A percentile compares a stretch with the other conserved stretches of the same genome.
phyloP scores from a whole-genome alignment of 352 stramenopile species.

The Pythium phragmitis region DNA sequence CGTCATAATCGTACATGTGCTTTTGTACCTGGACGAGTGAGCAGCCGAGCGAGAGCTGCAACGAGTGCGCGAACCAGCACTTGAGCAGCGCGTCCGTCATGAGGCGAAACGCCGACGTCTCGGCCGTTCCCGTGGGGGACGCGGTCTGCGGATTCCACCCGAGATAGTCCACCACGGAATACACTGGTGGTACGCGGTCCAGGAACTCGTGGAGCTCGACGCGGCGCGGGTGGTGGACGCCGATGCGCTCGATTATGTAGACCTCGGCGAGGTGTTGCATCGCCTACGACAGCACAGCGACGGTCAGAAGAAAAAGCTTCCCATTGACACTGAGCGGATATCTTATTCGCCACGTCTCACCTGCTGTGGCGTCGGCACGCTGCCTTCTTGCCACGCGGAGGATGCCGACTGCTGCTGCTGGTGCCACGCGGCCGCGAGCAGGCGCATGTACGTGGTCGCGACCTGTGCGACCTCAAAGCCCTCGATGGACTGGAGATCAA shows the following conservation, averaged over 20 bases:
- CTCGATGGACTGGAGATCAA: conserved; percentile 62
- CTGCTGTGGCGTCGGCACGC: conserved; percentile 47
- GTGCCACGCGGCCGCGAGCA: conserved; percentile 56
- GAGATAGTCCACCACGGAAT: conserved; percentile 60
- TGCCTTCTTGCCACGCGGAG: conserved; percentile 36
- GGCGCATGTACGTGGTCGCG: conserved; percentile 53
- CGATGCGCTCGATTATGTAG: conserved; percentile 75
- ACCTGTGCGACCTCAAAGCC: conserved; percentile 42
- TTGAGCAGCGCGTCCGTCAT: conserved; percentile 70
- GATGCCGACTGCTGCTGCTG: conserved; percentile 37
- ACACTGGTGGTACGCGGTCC: conserved; percentile 46
- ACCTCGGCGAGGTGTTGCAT: conserved; percentile 32
- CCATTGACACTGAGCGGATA: no score
- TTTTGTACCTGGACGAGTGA: conserved; percentile 52
- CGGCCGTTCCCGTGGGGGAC: conserved; percentile 35
- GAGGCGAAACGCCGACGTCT: conserved; percentile 46
- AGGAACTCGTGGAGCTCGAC: conserved; percentile 73
- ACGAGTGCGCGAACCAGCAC: conserved; percentile 59
- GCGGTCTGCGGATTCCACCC: conserved; percentile 74
- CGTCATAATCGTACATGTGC: neutral
- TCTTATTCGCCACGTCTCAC: conserved; percentile 12
- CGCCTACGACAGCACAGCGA: neutral
- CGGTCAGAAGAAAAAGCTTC: no score
- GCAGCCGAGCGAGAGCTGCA: conserved; percentile 66
- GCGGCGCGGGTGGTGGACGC: conserved; percentile 56